Evolutionary conservation across 2,329 filamentous ascomycete genomes (phyloP).

Genomic region (Epichloe sp.): DNA sequence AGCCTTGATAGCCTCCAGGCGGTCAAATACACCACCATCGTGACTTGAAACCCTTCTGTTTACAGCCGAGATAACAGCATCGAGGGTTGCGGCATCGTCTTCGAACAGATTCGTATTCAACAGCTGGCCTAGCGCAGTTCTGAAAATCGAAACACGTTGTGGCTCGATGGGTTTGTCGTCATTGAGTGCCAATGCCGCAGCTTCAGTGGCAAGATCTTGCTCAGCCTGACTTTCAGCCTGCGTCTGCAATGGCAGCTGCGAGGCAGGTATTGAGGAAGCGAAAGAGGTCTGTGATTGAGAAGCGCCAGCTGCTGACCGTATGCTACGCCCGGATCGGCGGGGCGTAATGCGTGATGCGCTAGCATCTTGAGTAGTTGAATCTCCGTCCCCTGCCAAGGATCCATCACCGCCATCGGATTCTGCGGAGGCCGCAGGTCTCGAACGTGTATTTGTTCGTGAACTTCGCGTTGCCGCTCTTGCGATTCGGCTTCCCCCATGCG

Average conservation of each 20-base stretch:
- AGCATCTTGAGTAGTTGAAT: background rate
- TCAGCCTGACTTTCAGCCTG: constrained; percentile 31
- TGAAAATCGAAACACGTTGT: constrained; percentile 60
- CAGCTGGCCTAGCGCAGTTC: constrained; percentile 67
- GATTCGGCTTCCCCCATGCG: constrained; percentile 33
- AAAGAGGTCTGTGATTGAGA: constrained; percentile 46
- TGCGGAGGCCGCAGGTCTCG: constrained; percentile 8
- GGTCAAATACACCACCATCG: constrained; percentile 48
- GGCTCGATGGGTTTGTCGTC: constrained; percentile 38
- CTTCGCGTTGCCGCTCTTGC: constrained; percentile 14
- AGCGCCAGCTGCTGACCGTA: constrained; percentile 23
- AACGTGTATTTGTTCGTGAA: background rate
- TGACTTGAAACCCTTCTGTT: constrained; percentile 52
- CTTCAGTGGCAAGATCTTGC: constrained; percentile 28
- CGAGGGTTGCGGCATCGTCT: constrained; percentile 69
- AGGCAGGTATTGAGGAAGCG: constrained; percentile 68
- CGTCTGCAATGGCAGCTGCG: constrained; percentile 44
- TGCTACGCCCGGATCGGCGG: constrained; percentile 26
- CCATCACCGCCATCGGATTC: constrained; percentile 20
- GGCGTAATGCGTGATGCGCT: constrained; percentile 18
- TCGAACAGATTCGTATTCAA: constrained; percentile 74
- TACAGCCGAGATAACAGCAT: constrained; percentile 62
- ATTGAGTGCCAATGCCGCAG: constrained; percentile 30
- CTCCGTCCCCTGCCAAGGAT: background rate
- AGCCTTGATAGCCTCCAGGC: constrained; percentile 61